Percentiles rank a stretch among this genome's conserved stretches.
phyloP scores from a whole-genome alignment of 208 protist genomes.

The Acanthamoeba lugdunensis region DNA sequence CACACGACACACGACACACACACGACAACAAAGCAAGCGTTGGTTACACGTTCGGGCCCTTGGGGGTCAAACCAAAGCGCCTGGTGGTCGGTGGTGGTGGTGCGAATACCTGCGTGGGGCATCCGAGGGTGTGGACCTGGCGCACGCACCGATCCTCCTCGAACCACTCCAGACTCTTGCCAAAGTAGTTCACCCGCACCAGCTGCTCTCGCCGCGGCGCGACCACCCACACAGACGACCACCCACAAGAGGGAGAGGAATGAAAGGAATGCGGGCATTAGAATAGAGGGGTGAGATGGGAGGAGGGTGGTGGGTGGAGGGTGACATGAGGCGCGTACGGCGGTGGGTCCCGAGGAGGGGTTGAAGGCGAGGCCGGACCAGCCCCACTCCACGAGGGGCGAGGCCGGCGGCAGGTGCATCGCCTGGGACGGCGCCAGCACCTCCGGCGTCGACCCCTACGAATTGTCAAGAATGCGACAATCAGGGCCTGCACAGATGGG shows the following conservation, averaged over 20 bases:
- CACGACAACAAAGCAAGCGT: too few relatives aligned
- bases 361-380: constrained; percentile 16
- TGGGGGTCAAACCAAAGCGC: too few relatives aligned
- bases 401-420: neutral
- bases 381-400: neutral
- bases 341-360: neutral
- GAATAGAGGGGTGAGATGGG: too few relatives aligned
- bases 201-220: neutral
- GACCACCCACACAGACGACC: neutral
- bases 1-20: neutral
- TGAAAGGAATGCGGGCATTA: too few relatives aligned
- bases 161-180: neutral
- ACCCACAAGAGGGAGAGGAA: too few relatives aligned
- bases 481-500: neutral
- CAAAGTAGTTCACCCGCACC: constrained; percentile 25
- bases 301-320: too few relatives aligned
- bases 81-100: too few relatives aligned
- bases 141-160: constrained; percentile 1
- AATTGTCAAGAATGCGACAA: too few relatives aligned
- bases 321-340: too few relatives aligned
- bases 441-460: neutral
- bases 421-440: neutral
- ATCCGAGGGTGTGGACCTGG: neutral
- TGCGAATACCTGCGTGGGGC: neutral
- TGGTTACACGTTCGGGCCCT: too few relatives aligned